phyloP scores from a whole-genome alignment of 805 yeast genomes.

The Metschnikowia anglica region DNA sequence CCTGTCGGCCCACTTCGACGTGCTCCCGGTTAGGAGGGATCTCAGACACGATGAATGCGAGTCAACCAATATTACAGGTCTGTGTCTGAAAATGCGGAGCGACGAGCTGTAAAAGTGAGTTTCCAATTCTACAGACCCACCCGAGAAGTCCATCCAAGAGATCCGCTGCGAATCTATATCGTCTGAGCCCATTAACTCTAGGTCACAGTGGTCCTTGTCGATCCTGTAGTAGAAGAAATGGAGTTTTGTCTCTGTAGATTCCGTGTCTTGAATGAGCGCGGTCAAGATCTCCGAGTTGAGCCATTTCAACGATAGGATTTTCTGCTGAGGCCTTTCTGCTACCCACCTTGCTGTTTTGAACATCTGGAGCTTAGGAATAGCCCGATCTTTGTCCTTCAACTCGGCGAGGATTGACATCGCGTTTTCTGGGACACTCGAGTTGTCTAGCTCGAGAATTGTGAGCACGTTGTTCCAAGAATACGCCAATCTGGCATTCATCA shows the following conservation, averaged over 20 bases:
- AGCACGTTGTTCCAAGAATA: constrained; percentile 67
- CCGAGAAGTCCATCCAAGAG: constrained; percentile 14
- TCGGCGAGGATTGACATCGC: constrained; percentile 28
- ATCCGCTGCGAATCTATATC: constrained; percentile 14
- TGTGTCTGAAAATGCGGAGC: constrained; percentile 26
- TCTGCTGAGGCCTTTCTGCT: constrained; percentile 10
- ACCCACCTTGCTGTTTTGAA: constrained; percentile 27
- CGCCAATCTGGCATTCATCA: constrained; percentile 48
- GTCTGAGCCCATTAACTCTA: constrained; percentile 14
- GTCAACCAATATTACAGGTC: constrained; percentile 23
- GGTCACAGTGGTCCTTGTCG: background rate
- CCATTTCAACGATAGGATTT: constrained; percentile 59
- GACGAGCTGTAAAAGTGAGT: constrained; percentile 19
- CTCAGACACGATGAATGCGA: constrained; percentile 12
- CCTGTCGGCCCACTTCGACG: constrained; percentile 70
- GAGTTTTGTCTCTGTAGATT: constrained; percentile 6
- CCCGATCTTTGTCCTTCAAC: constrained; percentile 39
- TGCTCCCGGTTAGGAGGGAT: constrained; percentile 55
- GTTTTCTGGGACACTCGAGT: constrained; percentile 35
- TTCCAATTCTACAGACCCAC: background rate
- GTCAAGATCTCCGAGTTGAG: constrained; percentile 29
- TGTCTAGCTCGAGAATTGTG: constrained; percentile 51
- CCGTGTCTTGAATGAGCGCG: constrained; percentile 22
- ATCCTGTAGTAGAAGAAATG: constrained; percentile 11
- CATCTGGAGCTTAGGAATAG: constrained; percentile 29